phyloP scores from a whole-genome alignment of 805 yeast species.

The Geotrichum ghanense region DNA sequence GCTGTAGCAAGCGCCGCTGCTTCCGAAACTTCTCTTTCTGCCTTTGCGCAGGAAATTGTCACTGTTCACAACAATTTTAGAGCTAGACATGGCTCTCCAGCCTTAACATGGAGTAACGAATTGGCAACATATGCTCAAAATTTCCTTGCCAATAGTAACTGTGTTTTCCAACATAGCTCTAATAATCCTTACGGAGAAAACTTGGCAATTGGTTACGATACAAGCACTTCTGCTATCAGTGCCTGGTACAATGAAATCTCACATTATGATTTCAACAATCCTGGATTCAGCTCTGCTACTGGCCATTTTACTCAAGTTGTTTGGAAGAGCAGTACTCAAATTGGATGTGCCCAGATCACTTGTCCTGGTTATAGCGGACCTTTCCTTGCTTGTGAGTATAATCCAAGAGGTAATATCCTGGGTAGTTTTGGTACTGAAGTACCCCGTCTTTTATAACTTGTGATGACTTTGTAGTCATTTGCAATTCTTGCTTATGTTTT shows the following conservation, averaged over 20 bases:
- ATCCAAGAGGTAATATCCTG: slow-evolving; percentile 54
- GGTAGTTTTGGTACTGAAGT: slow-evolving; percentile 27
- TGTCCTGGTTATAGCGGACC: slow-evolving; percentile 36
- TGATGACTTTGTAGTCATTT: too few relatives aligned
- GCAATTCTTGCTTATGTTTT: too few relatives aligned
- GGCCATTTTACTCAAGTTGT: slow-evolving; percentile 77
- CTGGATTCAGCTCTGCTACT: slow-evolving; percentile 35
- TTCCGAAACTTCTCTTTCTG: background rate
- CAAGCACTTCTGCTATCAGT: slow-evolving; percentile 40
- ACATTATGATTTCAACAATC: slow-evolving; percentile 39
- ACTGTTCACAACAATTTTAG: background rate
- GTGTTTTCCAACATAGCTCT: slow-evolving; percentile 50
- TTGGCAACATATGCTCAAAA: background rate
- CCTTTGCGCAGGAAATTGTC: background rate
- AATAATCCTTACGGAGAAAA: slow-evolving; percentile 63
- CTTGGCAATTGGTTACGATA: slow-evolving; percentile 56
- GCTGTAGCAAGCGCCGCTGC: background rate
- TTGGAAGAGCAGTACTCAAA: slow-evolving; percentile 47
- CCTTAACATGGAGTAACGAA: slow-evolving; percentile 3
- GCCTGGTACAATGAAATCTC: slow-evolving; percentile 67
- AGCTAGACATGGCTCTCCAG: background rate
- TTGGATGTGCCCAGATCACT: slow-evolving; percentile 56
- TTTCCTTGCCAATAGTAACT: slow-evolving; percentile 30
- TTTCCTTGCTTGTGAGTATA: slow-evolving; percentile 55
- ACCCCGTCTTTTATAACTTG: too few relatives aligned